Base-by-base conservation (phyloP, 2,329 filamentous ascomycete species). In the Penicillium sp. region DNA sequence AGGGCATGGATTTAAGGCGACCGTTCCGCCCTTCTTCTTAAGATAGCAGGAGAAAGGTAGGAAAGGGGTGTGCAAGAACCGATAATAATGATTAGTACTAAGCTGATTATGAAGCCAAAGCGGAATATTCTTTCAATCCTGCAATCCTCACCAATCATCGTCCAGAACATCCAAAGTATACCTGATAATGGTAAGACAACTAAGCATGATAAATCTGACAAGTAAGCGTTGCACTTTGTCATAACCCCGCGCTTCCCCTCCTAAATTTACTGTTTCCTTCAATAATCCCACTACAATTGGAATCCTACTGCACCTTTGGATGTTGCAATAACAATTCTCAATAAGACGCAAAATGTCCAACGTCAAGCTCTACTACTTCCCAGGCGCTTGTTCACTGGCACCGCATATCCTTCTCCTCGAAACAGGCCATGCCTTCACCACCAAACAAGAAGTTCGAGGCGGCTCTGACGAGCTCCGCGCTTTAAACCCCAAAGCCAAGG, bases 391-490 rank as follows among this genome's bases (percentile, higher is more conserved):
- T 24, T 52, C 49, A 9, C 45, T 53, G 14, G 50, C 48, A 14
- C 49, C 49, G 11, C 49, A 52, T 29, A 44, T 52, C 13, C 42
- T 49, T 13, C 54, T 52, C 11, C 37, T 39, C 24, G 54, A 56
- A 27, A 49, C 49, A 14, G 22, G 52, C 16, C 49, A 44, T n/a
- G 33, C 31, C 3, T 44, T 52, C 49, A 49, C 43, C 21, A 33
- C 48, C 11, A 29, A 21, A 26, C 13, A 51, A 26, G 45, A 16
- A 19, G 31, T 16, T 7, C 22, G 24, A 21, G 24, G 43, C 10
- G 8, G 44, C 21, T 13, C 46, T 5, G 14, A 35, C 35, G 53
- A 50, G 26, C 49, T 55, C 37, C 31, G 31, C 27, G 21, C 19
- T 13, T n/a, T 50, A 16, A 55, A 55, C 19, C 47, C 53, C 2